Base-by-base conservation (phyloP, 768 basidiomycete genomes). In the Naganishia onofrii region DNA sequence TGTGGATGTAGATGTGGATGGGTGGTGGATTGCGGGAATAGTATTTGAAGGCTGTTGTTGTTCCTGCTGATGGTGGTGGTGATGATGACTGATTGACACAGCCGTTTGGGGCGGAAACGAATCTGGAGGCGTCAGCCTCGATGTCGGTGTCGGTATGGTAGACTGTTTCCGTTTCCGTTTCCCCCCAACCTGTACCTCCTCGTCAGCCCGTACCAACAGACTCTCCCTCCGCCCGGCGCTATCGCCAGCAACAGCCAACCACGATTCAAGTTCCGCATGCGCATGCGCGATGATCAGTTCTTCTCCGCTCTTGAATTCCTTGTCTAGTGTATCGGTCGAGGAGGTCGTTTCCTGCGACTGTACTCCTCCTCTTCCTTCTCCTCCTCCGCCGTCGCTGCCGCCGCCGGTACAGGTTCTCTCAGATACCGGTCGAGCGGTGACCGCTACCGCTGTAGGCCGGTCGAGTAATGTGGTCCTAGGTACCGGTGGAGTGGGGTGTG, bases 131-230 rank as follows among this genome's bases (percentile, higher is more conserved):
- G n/a, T n/a, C n/a, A n/a, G n/a, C n/a, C n/a, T n/a, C n/a, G n/a
- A n/a, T n/a, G n/a, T n/a, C n/a, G n/a, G n/a, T n/a, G 48, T 23
- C 3, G 48, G 48, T 6, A n/a, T 51, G 7, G 42, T 28, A n/a
- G 60, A 63, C 34, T 42, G 38, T 63, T 63, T 63, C 1, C 60
- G 38, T 63, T 63, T 63, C 1, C 60, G 36, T 29, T 64, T 70
- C 38, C 17, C 42, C 4, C 19, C 26, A 1, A 31, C 63, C 46
- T 29, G 51, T 29, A 32, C 65, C 58, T 17, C 19, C 48, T 8
- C 19, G 23, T 31, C 26, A 31, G 52, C 42, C 52, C 19, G 19
- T 48, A 2, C 5, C 51, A 28, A 12, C 48, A 44, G 3, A n/a
- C 5, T 42, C 6, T 64, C 29, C 36, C 8, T n/a, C 44, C 32